Evolutionary conservation across 306 rosid species (phyloP).

Genomic region (Cucurbita moschata): DNA sequence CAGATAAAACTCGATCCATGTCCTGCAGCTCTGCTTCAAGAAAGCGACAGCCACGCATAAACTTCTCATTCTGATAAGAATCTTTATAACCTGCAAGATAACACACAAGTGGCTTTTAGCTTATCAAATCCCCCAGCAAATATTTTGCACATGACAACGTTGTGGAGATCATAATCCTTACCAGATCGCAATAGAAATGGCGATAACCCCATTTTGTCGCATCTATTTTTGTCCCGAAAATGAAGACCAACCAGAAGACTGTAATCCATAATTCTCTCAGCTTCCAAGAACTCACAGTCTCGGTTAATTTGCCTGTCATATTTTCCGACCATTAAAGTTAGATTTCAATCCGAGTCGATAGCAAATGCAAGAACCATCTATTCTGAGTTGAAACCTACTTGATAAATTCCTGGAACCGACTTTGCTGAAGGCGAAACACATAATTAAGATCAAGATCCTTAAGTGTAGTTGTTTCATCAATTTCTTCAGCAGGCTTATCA

Average conservation of each 20-base stretch:
- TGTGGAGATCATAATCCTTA: slow-evolving; percentile 11
- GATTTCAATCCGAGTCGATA: background rate
- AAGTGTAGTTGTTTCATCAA: slow-evolving; percentile 94
- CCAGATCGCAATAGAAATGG: slow-evolving; percentile 81
- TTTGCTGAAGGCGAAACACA: slow-evolving; percentile 58
- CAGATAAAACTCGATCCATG: slow-evolving; percentile 73
- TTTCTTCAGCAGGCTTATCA: slow-evolving; percentile 61
- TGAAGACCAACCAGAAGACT: slow-evolving; percentile 93
- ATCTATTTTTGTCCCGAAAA: slow-evolving; percentile 60
- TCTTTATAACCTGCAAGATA: slow-evolving; percentile 49
- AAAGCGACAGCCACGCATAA: slow-evolving; percentile 88
- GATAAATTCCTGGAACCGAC: slow-evolving; percentile 50
- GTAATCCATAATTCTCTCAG: slow-evolving; percentile 93
- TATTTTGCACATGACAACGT: background rate
- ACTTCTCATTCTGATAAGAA: slow-evolving; percentile 78
- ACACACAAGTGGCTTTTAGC: slow-evolving; percentile 7
- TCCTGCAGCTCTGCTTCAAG: slow-evolving; percentile 94
- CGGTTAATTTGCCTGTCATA: slow-evolving; percentile 66
- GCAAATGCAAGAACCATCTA: background rate
- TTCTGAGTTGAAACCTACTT: slow-evolving; percentile 33
- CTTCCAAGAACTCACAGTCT: slow-evolving; percentile 88
- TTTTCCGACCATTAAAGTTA: background rate
- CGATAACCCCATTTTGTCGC: slow-evolving; percentile 73
- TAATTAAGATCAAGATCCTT: slow-evolving; percentile 95
- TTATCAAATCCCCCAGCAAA: background rate